These are phyloP conservation scores for Annulohypoxylon stygium DNA, from an alignment of 495 filamentous ascomycete genomes.

Conservation along the genomic window DNA sequence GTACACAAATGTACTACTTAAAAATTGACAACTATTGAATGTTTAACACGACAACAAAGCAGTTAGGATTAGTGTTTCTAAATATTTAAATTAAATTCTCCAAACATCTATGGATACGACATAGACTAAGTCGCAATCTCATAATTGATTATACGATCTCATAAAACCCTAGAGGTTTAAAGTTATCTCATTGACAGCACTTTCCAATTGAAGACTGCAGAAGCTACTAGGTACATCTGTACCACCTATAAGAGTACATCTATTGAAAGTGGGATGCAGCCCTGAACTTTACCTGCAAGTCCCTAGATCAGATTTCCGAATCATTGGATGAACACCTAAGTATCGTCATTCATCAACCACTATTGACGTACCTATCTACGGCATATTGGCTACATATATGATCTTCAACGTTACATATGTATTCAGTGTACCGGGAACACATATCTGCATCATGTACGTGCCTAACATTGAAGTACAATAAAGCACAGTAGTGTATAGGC, in stretches of 20 bases:
- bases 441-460: background rate
- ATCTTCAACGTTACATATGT: background rate
- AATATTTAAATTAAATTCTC: background rate
- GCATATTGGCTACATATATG: background rate
- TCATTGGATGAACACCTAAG: slow-evolving; percentile 1
- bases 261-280: slow-evolving; percentile 39
- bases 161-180: background rate
- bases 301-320: slow-evolving; percentile 15
- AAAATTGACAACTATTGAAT: background rate
- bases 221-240: background rate
- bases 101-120: background rate
- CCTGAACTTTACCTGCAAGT: slow-evolving; percentile 25
- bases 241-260: slow-evolving; percentile 36
- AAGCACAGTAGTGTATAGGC: background rate
- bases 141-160: background rate
- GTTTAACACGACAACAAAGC: background rate
- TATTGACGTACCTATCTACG: background rate
- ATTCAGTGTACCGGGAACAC: background rate
- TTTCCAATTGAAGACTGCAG: slow-evolving; percentile 12
- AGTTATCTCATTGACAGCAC: background rate
- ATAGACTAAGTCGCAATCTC: background rate
- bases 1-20: background rate
- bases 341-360: background rate
- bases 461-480: background rate
- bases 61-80: background rate